Base-by-base conservation (phyloP, 2,329 filamentous ascomycete species). In the Trichoderma sp. region DNA sequence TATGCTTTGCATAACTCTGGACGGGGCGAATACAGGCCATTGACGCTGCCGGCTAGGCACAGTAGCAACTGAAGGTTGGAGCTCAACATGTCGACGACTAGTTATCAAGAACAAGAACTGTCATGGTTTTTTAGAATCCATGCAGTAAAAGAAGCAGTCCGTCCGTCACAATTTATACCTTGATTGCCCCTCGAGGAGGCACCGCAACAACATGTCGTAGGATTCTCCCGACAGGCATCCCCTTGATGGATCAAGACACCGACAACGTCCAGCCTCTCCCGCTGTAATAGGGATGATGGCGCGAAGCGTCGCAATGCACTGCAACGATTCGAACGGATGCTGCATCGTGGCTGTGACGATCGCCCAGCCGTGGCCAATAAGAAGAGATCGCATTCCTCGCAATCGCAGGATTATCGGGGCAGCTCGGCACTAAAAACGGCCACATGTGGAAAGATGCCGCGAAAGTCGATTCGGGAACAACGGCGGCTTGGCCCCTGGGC, bases 1-100 rank as follows among this genome's bases (percentile, higher is more conserved):
- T 80, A 82, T 2, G 82, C 78, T 73, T 85, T 86, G 76, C 84
- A 86, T 2, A 64, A 54, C 25, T 54, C 58, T 2, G 35, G 35
- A 17, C 4, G n/a, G 5, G 34, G 22, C 8, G 68, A 17, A 42
- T 35, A 57, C 12, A 22, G 22, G 17, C 50, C 42, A 17, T 12
- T 9, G 27, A n/a, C 60, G 3, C 34, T 9, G 2, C 53, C 45
- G 25, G 60, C 4, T 6, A 70, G 60, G 5, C 39, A 50, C 8
- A 70, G 34, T 3, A 63, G 5, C 10, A 68, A 22, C 10, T 66
- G 52, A 9, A 52, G 13, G 6, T 19, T 54, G 5, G n/a, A 37
- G 12, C 8, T 13, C 25, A 50, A 15, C 48, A 67, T 56, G 19
- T 54, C 17, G 13, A 13, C 12, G 15, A n/a, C 39, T 5, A 19